Conservation (phyloP, 129 eudicot genomes). For the Deinandra increscens region DNA sequence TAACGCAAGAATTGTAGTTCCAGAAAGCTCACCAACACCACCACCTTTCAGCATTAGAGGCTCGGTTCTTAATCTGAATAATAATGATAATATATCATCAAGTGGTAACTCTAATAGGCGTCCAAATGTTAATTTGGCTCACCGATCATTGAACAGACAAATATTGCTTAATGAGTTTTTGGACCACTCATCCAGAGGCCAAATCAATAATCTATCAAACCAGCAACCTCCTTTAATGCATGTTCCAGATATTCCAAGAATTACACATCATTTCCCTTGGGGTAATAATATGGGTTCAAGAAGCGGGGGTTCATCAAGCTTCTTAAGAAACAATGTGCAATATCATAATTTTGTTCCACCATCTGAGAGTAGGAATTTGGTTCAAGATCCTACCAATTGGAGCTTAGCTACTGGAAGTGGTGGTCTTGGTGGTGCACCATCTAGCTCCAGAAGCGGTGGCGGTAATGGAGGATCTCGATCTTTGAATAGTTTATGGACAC, state of each 20-base stretch:
- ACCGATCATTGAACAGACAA: constrained; percentile 35
- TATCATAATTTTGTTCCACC: constrained; percentile 43
- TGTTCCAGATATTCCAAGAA: constrained; percentile 43
- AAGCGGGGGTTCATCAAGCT: constrained; percentile 42
- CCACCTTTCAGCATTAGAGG: constrained; percentile 39
- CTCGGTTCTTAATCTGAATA: constrained; percentile 18
- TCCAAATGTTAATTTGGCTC: constrained; percentile 28
- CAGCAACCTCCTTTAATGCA: constrained; percentile 43
- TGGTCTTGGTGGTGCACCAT: constrained; percentile 35
- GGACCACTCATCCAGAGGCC: constrained; percentile 41
- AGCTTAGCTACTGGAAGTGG: constrained; percentile 47
- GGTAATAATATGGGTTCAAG: constrained; percentile 41
- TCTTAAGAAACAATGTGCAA: constrained; percentile 42
- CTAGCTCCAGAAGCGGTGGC: constrained; percentile 36
- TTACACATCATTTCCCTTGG: constrained; percentile 42
- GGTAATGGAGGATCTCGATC: constrained; percentile 35
- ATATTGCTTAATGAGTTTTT: constrained; percentile 38
- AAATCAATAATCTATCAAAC: constrained; percentile 23
- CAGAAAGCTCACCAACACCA: constrained; percentile 43
- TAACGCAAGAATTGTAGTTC: constrained; percentile 39
- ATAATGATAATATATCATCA: constrained; percentile 21
- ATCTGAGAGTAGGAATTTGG: constrained; percentile 41
- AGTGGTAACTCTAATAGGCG: constrained; percentile 35
- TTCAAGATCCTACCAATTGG: constrained; percentile 60
- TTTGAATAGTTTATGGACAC: constrained; percentile 36